Evolutionary conservation across 495 filamentous ascomycete genomes (phyloP), one percentile per base, ranked within the genome.

Genomic region (Daldinia childiae): DNA sequence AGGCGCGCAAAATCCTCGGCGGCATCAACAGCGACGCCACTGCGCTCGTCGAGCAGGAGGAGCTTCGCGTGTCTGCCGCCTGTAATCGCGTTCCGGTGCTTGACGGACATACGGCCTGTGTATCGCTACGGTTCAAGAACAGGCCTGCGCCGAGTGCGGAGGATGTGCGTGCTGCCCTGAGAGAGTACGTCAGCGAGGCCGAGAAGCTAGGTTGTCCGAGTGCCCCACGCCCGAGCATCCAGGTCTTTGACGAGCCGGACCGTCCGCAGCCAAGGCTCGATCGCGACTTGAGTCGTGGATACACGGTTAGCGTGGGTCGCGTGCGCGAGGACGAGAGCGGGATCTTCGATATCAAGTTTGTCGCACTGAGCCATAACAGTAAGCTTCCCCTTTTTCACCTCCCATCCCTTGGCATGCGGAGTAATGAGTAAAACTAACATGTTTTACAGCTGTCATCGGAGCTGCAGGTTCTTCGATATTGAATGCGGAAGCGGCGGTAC

Each of bases 401-500:
- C 17, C 36, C 6, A 21, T 39, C 2, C 1, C 43, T 5, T 41
- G 24, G 27, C 6, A 48, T 30, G 39, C 29, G 50, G 26, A 39
- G 14, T 29, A 21, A 6, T 14, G 5, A 52, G 15, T 6, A 3
- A 74, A 52, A 74, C 59, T 55, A 41, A 64, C 19, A 27, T 15
- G 3, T 26, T 12, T 26, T 39, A 7, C 65, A 91, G 89, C 94
- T 50, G 90, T 99, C 48, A 94, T 99, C 76, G 95, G 94, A 72
- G 95, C 95, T 39, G 94, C 95, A 9, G 95, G 95, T 34, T 95
- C 92, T 8, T 97, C 93, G 15, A 96, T 98, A 78, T 81, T 99
- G 63, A 98, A 98, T 78, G 93, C 94, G 12, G 95, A 98, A 79
- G 93, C 94, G 36, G 94, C 95, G 38, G 88, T 97, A 26, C 86